Evolutionary conservation across 2,329 filamentous ascomycete genomes (phyloP), one percentile per base, ranked within the genome.

Genomic region (Pseudogymnoascus sp.): DNA sequence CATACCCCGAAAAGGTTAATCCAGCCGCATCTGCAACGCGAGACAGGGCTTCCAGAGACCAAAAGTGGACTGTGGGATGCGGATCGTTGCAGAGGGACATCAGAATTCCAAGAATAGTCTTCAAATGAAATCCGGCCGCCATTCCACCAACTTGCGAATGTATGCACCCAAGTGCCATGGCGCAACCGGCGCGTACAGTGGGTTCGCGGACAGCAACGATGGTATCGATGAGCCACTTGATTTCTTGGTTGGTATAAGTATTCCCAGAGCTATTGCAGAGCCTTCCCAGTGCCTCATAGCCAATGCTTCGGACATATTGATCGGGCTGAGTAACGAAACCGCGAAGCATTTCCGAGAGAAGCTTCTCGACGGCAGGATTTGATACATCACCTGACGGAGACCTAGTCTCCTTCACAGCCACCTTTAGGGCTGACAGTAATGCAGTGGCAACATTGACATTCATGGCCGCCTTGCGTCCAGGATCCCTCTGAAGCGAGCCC

Each of bases 71-170:
- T 0, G 90, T 87, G 0, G 94, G 92, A 72, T 99, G 94, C 18
- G 93, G 90, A 70, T 99, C 94, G 67, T 92, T 96, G 73, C 92
- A 93, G 8, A 99, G 81, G 6, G 94, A 97, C 89, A 97, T 96
- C n/a, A 99, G 78, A 38, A 99, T 95, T 16, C 93, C 89, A n/a
- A 97, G 83, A 58, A 99, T 97, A 1, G 92, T 97, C 77, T 97
- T 97, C 58, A 99, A 81, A 72, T 99, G 94, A 68, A 94, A 92
- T 3, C 92, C 92, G 60, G 94, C 94, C 60, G 94, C 94, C 92
- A 99, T 97, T 61, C 94, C 93, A 62, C 94, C 95, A 35, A 99
- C 89, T 72, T 96, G 92, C 16, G 91, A 89, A 75, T 99, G 92
- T 59, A 99, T 97, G 61, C 88, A 89, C 7, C 94, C 94, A 30